Conservation (phyloP, 768 basidiomycete genomes). For the Rhizopogon salebrosus region DNA sequence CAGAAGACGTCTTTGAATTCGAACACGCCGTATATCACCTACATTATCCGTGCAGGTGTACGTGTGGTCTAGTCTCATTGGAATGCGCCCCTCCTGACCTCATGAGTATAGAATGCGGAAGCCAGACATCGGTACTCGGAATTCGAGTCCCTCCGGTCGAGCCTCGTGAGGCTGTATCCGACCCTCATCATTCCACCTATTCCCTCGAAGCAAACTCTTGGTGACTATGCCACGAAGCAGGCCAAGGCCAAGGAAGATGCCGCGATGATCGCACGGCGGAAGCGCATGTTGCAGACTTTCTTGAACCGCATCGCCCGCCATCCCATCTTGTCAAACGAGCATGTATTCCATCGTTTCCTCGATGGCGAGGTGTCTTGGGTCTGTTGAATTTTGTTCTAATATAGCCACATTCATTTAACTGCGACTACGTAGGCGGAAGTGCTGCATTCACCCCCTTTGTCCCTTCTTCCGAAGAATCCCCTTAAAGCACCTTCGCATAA, state of each 20-base stretch:
- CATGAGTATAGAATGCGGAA: constrained; percentile 59
- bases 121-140: constrained; percentile 93
- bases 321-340: constrained; percentile 93
- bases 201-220: constrained; percentile 91
- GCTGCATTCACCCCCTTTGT: constrained; percentile 86
- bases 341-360: constrained; percentile 93
- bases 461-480: constrained; percentile 90
- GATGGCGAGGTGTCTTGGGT: constrained; percentile 98
- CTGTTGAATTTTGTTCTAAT: constrained; percentile 17
- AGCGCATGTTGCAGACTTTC: constrained; percentile 94
- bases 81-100: constrained; percentile 7
- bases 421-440: constrained; percentile 68
- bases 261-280: constrained; percentile 84
- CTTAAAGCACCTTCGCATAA: constrained; percentile 94
- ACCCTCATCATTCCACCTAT: constrained; percentile 97
- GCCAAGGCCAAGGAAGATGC: constrained; percentile 95
- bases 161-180: constrained; percentile 84
- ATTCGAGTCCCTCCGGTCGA: constrained; percentile 88
- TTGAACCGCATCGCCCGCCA: constrained; percentile 85
- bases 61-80: constrained; percentile 16
- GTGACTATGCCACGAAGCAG: constrained; percentile 97
- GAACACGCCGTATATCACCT: constrained; percentile 89
- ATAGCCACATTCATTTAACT: constrained; percentile 4
- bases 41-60: constrained; percentile 88
- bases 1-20: constrained; percentile 90